Base-by-base conservation (phyloP, 1,284 basidiomycete species). In the Thelephora terrestris region DNA sequence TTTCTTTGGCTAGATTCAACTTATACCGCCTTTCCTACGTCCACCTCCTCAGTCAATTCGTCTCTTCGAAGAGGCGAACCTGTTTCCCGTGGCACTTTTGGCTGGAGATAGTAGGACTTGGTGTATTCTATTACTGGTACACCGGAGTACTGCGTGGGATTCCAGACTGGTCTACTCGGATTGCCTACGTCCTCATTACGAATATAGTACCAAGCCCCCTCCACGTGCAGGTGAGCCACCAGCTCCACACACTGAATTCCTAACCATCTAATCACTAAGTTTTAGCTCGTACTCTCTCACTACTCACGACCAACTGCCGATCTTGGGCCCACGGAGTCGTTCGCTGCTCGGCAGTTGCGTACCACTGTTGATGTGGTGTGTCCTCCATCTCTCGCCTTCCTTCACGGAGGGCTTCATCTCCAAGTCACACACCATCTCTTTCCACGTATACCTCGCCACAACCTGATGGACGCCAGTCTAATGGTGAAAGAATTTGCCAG, bases 351-450 rank as follows among this genome's bases (percentile, higher is more conserved):
- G 27, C 95, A 99, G 65, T 71, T 99, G 52, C 85, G 95, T 45
- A 99, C 96, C 7, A 98, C 96, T 0, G 90, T 91, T 54, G 96
- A 99, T 65, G 92, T 99, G 35, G 79, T 88, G 52, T 98, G 94
- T 66, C 80, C 85, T 1, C 74, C 82, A 3, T 79, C 79, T 42
- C 75, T 97, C 55, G 89, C 81, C 54, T 97, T 93, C 61, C 67
- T 98, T 25, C 95, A 99, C 62, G 95, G 95, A 24, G 95, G 91
- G 3, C 79, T 82, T 21, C 92, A 99, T 59, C 81, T 98, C 43
- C 95, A 99, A 66, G 92, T 98, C 36, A 92, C 95, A 4, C 95
- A 99, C 61, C 96, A 98, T 66, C 76, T 98, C 51, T 97, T 98
- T 71, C 96, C 95, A 7, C 84, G 96, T 20, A 71, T 98, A 2